Percentiles rank a stretch among this genome's conserved stretches.
These are phyloP conservation scores for Endocarpon pusillum DNA, from an alignment of 495 filamentous ascomycete genomes.

Conservation along the genomic window DNA sequence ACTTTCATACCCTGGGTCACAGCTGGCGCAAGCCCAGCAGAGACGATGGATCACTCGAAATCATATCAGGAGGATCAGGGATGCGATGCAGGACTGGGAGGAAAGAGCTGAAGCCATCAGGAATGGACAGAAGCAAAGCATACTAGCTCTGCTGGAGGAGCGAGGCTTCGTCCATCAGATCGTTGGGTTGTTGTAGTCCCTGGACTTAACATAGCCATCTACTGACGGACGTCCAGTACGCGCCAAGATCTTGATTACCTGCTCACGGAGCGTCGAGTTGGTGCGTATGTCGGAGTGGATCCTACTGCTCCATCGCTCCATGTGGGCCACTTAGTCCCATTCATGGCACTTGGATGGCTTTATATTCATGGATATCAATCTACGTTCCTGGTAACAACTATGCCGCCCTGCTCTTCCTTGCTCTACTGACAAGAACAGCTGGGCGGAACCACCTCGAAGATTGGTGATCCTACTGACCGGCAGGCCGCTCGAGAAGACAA, in stretches of 20 bases:
- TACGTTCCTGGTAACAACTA: slow-evolving; percentile 46
- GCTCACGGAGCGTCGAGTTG: slow-evolving; percentile 51
- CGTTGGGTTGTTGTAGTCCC: slow-evolving; percentile 48
- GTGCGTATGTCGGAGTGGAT: slow-evolving; percentile 80
- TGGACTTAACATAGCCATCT: slow-evolving; percentile 3
- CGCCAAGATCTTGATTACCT: slow-evolving; percentile 51
- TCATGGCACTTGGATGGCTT: slow-evolving; percentile 91
- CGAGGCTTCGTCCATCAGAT: slow-evolving; percentile 65
- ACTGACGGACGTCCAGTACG: slow-evolving; percentile 21
- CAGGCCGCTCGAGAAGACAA: slow-evolving; percentile 45
- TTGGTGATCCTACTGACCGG: slow-evolving; percentile 79
- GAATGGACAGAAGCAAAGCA: slow-evolving; percentile 40
- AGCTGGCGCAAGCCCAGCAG: no score
- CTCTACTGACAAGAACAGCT: slow-evolving; percentile 26
- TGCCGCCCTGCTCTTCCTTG: neutral
- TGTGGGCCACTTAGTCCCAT: slow-evolving; percentile 77
- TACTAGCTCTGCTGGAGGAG: slow-evolving; percentile 57
- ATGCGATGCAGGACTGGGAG: slow-evolving; percentile 41
- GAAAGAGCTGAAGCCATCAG: slow-evolving; percentile 36
- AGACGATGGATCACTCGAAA: slow-evolving; percentile 31
- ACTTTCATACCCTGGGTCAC: no score
- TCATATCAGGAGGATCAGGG: slow-evolving; percentile 31
- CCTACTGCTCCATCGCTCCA: slow-evolving; percentile 85
- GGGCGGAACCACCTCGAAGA: slow-evolving; percentile 67
- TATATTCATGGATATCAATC: slow-evolving; percentile 67